Evolutionary conservation across 2,329 filamentous ascomycete genomes (phyloP), one percentile per base, ranked within the genome.

Genomic region (Septoria linicola): DNA sequence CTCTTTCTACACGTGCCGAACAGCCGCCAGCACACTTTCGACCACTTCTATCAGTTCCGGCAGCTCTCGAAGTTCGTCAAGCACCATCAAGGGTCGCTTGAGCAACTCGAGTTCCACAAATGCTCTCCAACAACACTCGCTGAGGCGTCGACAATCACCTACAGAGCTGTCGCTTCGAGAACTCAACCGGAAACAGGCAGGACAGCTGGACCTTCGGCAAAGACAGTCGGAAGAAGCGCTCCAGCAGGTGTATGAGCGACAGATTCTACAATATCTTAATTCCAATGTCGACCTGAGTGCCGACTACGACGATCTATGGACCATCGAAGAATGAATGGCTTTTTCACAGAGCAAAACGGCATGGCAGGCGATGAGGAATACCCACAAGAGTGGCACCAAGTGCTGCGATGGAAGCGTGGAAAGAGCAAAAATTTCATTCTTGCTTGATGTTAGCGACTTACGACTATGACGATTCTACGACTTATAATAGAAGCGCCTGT

Each of bases 201-300:
- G 23, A 13, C 42, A 53, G 11, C 34, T 45, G 11, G 42, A 45
- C 11, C 30, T 63, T 0, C 55, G 55, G 2, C 51, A 61, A 8
- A 56, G 59, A 43, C 49, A 63, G 19, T 68, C 65, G 2, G 66
- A 68, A 20, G 63, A 63, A 45, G 49, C 53, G 32, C 51, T 68
- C 23, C 60, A 64, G 34, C 51, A 46, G 7, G 47, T 65, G 14
- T 68, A 68, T 40, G 66, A 68, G 51, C 48, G 54, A 16, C 65
- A 67, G 49, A 66, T 66, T 8, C 32, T 62, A n/a, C 57, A 61
- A 2, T 68, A 68, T 43, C 51, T 68, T n/a, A 59, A 65, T 23
- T 50, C 51, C 21, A 32, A 52, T 23, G 30, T 53, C 14, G 39
- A 53, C 16, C 20, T 37, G 13, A 36, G 21, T 19, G 20, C 35